Conservation (phyloP, 768 basidiomycete species). For the Lactifluus subvellereus region DNA sequence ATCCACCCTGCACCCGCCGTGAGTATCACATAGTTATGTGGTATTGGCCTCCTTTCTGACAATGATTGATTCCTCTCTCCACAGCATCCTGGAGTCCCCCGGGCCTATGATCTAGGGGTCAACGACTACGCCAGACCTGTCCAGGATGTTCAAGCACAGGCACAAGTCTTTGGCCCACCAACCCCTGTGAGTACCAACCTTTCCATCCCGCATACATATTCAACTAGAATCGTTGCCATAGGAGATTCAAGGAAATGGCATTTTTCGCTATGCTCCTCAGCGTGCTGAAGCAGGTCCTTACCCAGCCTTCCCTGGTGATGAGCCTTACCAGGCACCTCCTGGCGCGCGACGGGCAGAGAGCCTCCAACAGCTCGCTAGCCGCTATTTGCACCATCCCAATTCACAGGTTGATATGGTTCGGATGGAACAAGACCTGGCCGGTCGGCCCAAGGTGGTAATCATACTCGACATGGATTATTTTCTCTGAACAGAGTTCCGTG, state of each 20-base stretch:
- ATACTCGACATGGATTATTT: background rate
- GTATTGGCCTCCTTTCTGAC: no score
- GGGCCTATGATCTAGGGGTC: background rate
- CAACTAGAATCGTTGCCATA: background rate
- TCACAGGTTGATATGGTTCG: no score
- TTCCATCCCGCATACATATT: background rate
- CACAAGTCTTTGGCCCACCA: background rate
- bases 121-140: background rate
- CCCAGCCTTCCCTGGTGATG: background rate
- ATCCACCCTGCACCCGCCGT: no score
- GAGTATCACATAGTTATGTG: no score
- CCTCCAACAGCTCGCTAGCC: no score
- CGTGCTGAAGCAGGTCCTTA: background rate
- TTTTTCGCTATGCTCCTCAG: background rate
- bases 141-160: background rate
- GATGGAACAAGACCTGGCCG: no score
- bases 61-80: no score
- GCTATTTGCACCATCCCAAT: no score
- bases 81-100: background rate
- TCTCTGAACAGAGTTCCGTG: background rate
- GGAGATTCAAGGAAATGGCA: background rate
- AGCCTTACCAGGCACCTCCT: background rate
- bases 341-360: no score
- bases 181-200: background rate
- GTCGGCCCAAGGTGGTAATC: no score